Evolutionary conservation across 495 filamentous ascomycete species (phyloP).

Genomic region (Xylaria grammica): DNA sequence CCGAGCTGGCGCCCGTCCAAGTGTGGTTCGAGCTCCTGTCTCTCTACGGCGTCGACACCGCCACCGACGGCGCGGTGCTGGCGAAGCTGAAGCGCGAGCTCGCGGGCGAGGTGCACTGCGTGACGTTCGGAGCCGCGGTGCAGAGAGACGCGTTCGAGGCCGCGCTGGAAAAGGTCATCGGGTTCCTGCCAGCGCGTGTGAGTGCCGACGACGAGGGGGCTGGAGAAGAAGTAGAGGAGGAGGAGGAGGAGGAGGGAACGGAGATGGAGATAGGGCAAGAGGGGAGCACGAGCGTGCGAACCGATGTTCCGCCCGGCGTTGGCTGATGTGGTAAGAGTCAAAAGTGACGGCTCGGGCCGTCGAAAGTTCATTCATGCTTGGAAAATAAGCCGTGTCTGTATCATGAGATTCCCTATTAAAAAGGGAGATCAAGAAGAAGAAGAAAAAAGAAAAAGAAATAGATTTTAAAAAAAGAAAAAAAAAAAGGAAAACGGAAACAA

Average conservation of each 20-base stretch:
- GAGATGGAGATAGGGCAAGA: not conserved
- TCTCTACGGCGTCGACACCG: constrained; percentile 35
- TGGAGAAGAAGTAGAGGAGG: not conserved
- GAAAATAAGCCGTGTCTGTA: too few species aligned
- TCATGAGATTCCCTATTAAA: too few species aligned
- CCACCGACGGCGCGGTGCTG: constrained; percentile 24
- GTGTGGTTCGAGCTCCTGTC: constrained; percentile 54
- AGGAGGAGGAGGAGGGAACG: not conserved
- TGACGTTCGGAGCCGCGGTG: constrained; percentile 49
- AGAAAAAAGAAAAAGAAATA: too few species aligned
- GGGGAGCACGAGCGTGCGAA: not conserved
- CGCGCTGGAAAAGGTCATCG: constrained; percentile 37
- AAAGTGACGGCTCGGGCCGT: too few species aligned
- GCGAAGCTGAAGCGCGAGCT: constrained; percentile 42
- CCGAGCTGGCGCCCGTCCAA: constrained; percentile 57
- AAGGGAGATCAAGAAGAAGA: too few species aligned
- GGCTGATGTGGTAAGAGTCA: too few species aligned
- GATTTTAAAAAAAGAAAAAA: not conserved
- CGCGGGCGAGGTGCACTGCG: constrained; percentile 41
- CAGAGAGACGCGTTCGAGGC: constrained; percentile 47
- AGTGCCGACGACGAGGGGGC: not conserved
- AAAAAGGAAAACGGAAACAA: not conserved
- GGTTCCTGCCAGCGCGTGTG: not conserved
- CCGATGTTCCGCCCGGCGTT: not conserved
- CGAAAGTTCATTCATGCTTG: too few species aligned